Conservation (phyloP, 192 early-diverging fungal genomes). For the Diversispora epigaea region DNA sequence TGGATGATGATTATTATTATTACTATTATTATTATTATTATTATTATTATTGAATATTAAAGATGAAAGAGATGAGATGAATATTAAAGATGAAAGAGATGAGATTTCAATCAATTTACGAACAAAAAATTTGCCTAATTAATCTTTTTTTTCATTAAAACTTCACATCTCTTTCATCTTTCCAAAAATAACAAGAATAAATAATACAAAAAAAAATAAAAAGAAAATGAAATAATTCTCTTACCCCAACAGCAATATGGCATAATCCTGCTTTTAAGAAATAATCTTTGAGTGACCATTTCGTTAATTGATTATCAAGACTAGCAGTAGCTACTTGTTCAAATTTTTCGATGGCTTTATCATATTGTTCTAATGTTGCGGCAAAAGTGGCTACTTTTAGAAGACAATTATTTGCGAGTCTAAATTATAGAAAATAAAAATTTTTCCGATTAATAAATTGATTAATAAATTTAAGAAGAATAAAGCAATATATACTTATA, state of each 20-base stretch:
- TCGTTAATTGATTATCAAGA: conserved; percentile 87
- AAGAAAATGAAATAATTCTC: not conserved
- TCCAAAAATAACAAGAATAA: no score
- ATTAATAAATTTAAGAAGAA: not conserved
- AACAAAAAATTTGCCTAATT: no score
- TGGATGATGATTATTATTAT: not conserved
- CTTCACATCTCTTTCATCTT: no score
- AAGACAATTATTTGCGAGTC: conserved; percentile 83
- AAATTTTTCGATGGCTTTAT: conserved; percentile 87
- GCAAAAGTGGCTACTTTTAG: conserved; percentile 92
- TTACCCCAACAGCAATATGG: conserved; percentile 75
- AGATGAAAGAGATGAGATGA: no score
- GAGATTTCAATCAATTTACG: no score
- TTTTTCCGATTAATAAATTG: not conserved
- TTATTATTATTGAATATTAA: no score
- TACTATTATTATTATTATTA: no score
- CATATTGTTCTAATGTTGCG: conserved; percentile 84
- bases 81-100: no score
- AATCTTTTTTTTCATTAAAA: conserved; percentile 1
- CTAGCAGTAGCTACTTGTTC: conserved; percentile 81
- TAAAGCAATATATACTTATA: not conserved
- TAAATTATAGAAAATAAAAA: conserved; percentile 32
- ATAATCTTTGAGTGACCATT: conserved; percentile 96
- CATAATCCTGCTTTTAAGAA: conserved; percentile 96
- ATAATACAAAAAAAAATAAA: no score